These are phyloP conservation scores for Cyphellophora attinorum DNA, from an alignment of 2,329 filamentous ascomycete genomes.

Conservation along the genomic window DNA sequence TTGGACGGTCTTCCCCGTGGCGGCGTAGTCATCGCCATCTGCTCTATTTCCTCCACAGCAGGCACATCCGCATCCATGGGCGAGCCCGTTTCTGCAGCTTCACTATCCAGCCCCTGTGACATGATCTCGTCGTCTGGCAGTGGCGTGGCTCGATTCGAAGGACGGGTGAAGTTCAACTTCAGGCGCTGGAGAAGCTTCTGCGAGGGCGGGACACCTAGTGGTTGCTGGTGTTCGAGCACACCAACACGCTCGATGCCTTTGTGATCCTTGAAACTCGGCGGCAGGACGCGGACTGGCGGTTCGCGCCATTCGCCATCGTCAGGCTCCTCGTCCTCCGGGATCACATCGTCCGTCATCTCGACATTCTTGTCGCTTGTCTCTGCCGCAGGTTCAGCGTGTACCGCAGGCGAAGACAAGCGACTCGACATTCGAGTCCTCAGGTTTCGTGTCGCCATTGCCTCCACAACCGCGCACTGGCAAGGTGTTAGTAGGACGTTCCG, in stretches of 20 bases:
- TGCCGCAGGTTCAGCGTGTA: background rate
- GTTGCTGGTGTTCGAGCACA: slow-evolving; percentile 74
- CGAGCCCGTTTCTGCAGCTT: slow-evolving; percentile 13
- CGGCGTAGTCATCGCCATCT: slow-evolving; percentile 14
- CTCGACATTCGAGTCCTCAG: slow-evolving; percentile 17
- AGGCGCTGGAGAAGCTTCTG: slow-evolving; percentile 49
- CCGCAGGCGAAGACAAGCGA: slow-evolving; percentile 17
- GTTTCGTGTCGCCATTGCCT: slow-evolving; percentile 8
- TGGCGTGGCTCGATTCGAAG: slow-evolving; percentile 13
- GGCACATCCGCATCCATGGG: slow-evolving; percentile 9
- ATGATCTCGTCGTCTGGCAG: slow-evolving; percentile 9
- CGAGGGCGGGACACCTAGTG: slow-evolving; percentile 63
- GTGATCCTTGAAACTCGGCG: slow-evolving; percentile 67
- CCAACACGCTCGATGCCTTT: slow-evolving; percentile 63
- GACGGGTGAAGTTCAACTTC: slow-evolving; percentile 23
- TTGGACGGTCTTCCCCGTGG: slow-evolving; percentile 16
- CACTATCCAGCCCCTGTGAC: slow-evolving; percentile 11
- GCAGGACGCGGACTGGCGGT: slow-evolving; percentile 42
- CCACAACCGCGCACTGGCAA: slow-evolving; percentile 1
- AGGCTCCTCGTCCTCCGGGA: too few relatives aligned
- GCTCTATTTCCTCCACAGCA: background rate
- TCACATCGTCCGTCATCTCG: slow-evolving; percentile 10
- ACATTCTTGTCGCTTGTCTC: background rate
- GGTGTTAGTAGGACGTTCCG: background rate
- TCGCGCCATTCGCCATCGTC: slow-evolving; percentile 42